Evolutionary conservation across 2,329 filamentous ascomycete species (phyloP).

Genomic region (Aspergillaceae sp.): DNA sequence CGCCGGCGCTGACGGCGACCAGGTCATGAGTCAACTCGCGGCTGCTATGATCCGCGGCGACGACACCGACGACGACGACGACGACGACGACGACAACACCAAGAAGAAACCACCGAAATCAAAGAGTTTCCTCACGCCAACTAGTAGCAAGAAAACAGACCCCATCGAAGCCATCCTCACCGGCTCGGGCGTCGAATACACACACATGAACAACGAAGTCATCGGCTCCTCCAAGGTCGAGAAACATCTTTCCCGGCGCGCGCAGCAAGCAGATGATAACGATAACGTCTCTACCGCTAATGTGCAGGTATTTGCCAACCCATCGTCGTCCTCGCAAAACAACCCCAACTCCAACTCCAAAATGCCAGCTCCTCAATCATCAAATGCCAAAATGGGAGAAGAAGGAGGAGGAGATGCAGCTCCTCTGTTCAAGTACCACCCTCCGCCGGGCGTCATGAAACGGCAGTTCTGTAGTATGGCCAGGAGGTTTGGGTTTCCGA

Average conservation of each 20-base stretch:
- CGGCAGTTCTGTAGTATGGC: slow-evolving; percentile 92
- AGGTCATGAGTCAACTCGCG: slow-evolving; percentile 65
- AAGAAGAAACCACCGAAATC: slow-evolving; percentile 13
- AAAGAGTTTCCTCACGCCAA: background rate
- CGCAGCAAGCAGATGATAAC: slow-evolving; percentile 42
- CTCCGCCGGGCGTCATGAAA: slow-evolving; percentile 62
- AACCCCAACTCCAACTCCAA: slow-evolving; percentile 5
- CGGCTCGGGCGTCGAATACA: slow-evolving; percentile 84
- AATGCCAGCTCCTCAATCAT: slow-evolving; percentile 12
- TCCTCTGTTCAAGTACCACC: slow-evolving; percentile 57
- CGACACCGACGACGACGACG: slow-evolving; percentile 5
- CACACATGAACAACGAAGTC: slow-evolving; percentile 92
- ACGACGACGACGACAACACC: slow-evolving; percentile 13
- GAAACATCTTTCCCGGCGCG: slow-evolving; percentile 67
- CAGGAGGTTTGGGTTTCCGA: slow-evolving; percentile 63
- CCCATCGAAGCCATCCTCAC: slow-evolving; percentile 82
- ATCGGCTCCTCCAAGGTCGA: slow-evolving; percentile 90
- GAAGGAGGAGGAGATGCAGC: slow-evolving; percentile 1
- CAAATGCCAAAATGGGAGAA: slow-evolving; percentile 23
- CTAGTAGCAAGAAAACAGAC: slow-evolving; percentile 54
- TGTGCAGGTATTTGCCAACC: slow-evolving; percentile 27
- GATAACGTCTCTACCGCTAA: slow-evolving; percentile 16
- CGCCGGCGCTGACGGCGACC: slow-evolving; percentile 55
- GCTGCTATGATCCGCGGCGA: slow-evolving; percentile 46
- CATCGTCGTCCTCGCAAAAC: slow-evolving; percentile 1